Conservation (phyloP, 2,329 filamentous ascomycete genomes). For the Alternaria tenuissima region DNA sequence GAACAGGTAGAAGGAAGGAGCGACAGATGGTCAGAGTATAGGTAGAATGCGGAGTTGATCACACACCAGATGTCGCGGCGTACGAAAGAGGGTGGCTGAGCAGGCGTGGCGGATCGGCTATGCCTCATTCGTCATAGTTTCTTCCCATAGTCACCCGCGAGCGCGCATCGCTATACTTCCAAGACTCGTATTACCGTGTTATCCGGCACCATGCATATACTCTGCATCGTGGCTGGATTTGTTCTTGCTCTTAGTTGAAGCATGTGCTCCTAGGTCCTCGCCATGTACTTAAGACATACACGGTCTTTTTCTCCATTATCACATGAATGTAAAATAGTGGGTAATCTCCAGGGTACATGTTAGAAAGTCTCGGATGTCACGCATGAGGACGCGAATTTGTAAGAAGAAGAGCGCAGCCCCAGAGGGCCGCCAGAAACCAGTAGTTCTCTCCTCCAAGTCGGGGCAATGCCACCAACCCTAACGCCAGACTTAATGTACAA, state of each 20-base stretch:
- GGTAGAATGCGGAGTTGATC: conserved; percentile 12
- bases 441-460: conserved; percentile 6
- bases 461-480: conserved; percentile 13
- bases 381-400: background rate
- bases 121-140: conserved; percentile 1
- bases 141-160: background rate
- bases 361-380: background rate
- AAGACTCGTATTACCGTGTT: conserved; percentile 6
- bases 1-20: background rate
- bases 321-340: background rate
- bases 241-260: background rate
- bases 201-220: conserved; percentile 5
- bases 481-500: conserved; percentile 39
- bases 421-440: conserved; percentile 12
- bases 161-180: conserved; percentile 1
- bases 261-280: background rate
- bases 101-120: conserved; percentile 12
- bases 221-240: background rate
- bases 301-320: background rate
- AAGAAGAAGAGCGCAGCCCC: conserved; percentile 17
- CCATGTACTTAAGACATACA: background rate
- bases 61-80: conserved; percentile 20
- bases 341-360: background rate
- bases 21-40: background rate
- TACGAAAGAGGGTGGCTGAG: conserved; percentile 21